These are phyloP conservation scores for Microstegium vimineum DNA, from an alignment of 176 grass and related monocot genomes.

Conservation along the genomic window DNA sequence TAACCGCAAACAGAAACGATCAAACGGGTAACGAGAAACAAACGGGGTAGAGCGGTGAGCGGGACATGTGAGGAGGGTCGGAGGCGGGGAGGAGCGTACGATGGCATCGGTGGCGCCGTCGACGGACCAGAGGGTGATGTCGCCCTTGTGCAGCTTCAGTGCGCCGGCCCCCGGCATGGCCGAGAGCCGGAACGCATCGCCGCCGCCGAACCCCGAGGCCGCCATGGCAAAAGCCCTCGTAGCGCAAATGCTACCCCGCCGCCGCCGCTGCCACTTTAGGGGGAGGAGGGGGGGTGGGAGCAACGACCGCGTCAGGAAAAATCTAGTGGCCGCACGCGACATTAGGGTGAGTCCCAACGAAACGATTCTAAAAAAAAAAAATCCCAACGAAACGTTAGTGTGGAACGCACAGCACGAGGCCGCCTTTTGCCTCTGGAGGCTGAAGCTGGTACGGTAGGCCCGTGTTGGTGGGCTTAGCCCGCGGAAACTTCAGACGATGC, in stretches of 20 bases:
- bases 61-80: background rate
- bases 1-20: background rate
- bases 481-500: too few species aligned
- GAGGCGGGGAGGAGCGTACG: slow-evolving; percentile 34
- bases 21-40: background rate
- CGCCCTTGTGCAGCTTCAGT: slow-evolving; percentile 82
- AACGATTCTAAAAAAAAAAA: too few species aligned
- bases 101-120: slow-evolving; percentile 84
- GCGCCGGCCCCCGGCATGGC: slow-evolving; percentile 29
- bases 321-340: slow-evolving; percentile 29
- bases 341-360: background rate
- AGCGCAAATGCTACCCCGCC: background rate
- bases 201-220: slow-evolving; percentile 24
- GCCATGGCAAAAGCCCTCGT: slow-evolving; percentile 43
- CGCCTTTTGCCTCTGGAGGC: background rate
- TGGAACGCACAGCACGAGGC: background rate
- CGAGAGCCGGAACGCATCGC: slow-evolving; percentile 53
- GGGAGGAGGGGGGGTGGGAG: slow-evolving; percentile 16
- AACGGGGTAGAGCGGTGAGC: background rate
- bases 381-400: too few species aligned
- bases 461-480: too few species aligned
- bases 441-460: too few species aligned
- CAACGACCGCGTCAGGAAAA: slow-evolving; percentile 33
- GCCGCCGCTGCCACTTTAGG: background rate
- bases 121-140: slow-evolving; percentile 78